Evolutionary conservation across 257 asterid species (phyloP), one percentile per base, ranked within the genome.

Genomic region (Hygrophila difformis): DNA sequence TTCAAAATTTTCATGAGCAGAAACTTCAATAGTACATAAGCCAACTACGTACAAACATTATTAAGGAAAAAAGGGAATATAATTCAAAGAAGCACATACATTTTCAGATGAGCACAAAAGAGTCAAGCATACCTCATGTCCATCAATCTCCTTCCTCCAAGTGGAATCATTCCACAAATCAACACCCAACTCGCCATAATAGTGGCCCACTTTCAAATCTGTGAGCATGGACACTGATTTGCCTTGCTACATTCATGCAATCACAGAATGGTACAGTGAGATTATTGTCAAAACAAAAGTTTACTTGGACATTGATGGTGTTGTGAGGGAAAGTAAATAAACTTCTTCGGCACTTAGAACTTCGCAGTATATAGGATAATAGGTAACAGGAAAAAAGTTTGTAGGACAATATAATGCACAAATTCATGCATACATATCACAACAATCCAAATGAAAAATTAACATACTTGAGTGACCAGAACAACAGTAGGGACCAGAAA

Each of bases 401-500:
- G 5, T 24, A 3, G 31, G 8, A 3, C 31, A 24, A 3, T 3
- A 24, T 18, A 60, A 24, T 38, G 29, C n/a, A 46, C 6, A 19
- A 13, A 33, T 19, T 39, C 12, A 8, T 26, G 17, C 8, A 52
- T 42, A 12, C 24, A 28, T 49, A 35, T 34, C 7, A 41, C 18
- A 46, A 46, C 43, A 58, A 26, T 18, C 4, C 17, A 42, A 43
- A 36, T 52, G 4, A 12, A 49, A 15, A 28, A 1, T 26, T 12
- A 3, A 60, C 74, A 53, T 68, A 77, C 96, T 68, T 87, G 94
- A 18, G 56, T 34, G 26, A 79, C 96, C 55, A 87, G 49, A 56
- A 82, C 93, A 49, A 82, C 93, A 6, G 68, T 74, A 5, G 95
- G 95, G 55, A 83, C 97, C 78, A 84, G 69, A 67, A 87, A 83